These are phyloP conservation scores for Diaporthe sp. DNA, from an alignment of 2,329 filamentous ascomycete species.

Conservation along the genomic window DNA sequence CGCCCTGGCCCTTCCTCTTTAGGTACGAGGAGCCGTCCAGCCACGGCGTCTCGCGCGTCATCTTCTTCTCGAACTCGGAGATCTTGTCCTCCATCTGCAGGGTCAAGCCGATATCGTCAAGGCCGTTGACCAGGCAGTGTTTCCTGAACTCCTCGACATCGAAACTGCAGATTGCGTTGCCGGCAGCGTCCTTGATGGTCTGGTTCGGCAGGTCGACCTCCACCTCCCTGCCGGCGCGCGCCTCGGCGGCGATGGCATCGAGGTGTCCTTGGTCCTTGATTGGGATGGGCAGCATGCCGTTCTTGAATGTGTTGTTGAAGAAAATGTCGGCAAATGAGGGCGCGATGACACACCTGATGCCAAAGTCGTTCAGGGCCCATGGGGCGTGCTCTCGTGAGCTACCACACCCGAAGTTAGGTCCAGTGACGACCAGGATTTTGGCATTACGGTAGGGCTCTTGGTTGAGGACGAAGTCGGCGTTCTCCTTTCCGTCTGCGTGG, in stretches of 20 bases:
- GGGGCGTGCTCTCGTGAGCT: constrained; percentile 94
- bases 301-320: constrained; percentile 99
- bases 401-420: constrained; percentile 95
- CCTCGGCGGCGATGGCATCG: constrained; percentile 80
- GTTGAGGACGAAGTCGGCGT: constrained; percentile 90
- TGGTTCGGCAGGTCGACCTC: constrained; percentile 92
- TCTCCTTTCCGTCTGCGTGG: constrained; percentile 79
- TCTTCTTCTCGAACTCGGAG: constrained; percentile 81
- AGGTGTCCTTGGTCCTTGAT: constrained; percentile 78
- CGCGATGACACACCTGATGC: constrained; percentile 93
- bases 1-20: constrained; percentile 67
- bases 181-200: constrained; percentile 80
- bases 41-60: constrained; percentile 87
- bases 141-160: constrained; percentile 95
- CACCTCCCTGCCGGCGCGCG: constrained; percentile 83
- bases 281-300: constrained; percentile 93
- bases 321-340: constrained; percentile 92
- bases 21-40: constrained; percentile 90
- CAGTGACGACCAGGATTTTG: constrained; percentile 93
- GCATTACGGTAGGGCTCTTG: constrained; percentile 84
- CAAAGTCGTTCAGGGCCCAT: constrained; percentile 96
- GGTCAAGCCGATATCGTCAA: constrained; percentile 95
- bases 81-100: constrained; percentile 95
- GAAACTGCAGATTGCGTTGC: constrained; percentile 82
- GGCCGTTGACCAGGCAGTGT: constrained; percentile 92